A percentile compares a stretch with the other conserved stretches of the same genome.
These are phyloP conservation scores for Acer yangbiense DNA, from an alignment of 345 rosid species.

Conservation along the genomic window DNA sequence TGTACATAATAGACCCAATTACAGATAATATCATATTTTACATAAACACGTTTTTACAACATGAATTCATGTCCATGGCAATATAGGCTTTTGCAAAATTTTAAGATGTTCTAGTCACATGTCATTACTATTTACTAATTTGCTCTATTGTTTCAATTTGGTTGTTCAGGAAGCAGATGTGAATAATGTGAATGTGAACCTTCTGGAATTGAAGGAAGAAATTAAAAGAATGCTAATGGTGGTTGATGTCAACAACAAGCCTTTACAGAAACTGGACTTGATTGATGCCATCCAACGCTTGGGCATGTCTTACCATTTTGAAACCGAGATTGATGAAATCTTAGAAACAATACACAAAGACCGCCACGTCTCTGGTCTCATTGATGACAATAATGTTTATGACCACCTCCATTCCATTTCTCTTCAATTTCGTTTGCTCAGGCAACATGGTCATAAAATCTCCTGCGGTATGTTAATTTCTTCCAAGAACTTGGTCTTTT, in stretches of 20 bases:
- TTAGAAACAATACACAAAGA: conserved; percentile 5
- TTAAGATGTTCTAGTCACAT: too few species aligned
- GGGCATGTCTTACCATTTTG: conserved; percentile 56
- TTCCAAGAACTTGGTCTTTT: too few species aligned
- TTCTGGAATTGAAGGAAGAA: conserved; percentile 24
- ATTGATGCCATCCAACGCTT: conserved; percentile 40
- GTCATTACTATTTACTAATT: too few species aligned
- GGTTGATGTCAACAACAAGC: not conserved
- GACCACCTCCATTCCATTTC: conserved; percentile 8
- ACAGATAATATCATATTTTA: too few species aligned
- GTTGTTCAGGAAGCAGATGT: too few species aligned
- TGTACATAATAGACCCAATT: too few species aligned
- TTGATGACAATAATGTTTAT: conserved; percentile 1
- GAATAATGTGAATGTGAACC: not conserved
- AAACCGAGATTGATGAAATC: conserved; percentile 33
- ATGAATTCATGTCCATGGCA: too few species aligned
- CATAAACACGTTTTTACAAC: too few species aligned
- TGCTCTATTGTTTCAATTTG: too few species aligned
- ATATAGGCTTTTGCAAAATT: too few species aligned
- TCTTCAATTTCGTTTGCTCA: conserved; percentile 32
- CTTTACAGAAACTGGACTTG: conserved; percentile 15
- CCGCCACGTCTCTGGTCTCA: not conserved
- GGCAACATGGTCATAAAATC: conserved; percentile 29
- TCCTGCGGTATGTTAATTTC: not conserved
- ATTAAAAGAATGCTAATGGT: conserved; percentile 19